Evolutionary conservation across 2,329 filamentous ascomycete species (phyloP), one percentile per base, ranked within the genome.

Genomic region (Aspergillus udagawae): DNA sequence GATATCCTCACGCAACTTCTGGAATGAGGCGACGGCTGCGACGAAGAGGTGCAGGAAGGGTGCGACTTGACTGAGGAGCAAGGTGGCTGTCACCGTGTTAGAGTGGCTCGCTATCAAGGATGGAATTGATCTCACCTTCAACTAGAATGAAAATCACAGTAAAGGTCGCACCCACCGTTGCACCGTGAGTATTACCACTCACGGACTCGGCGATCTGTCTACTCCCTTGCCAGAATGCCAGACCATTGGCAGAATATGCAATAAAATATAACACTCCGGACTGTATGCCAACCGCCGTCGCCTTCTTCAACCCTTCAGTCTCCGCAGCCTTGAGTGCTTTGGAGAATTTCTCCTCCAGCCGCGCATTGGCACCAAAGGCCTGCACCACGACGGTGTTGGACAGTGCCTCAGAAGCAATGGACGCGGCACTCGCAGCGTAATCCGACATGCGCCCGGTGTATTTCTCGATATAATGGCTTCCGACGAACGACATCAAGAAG

Each of bases 191-290:
- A 12, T 58, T 56, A 1, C 52, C 32, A 2, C 52, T 52, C 23
- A 72, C 65, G 4, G 66, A 52, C n/a, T 66, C 73, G 10, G 79
- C 79, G 45, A 86, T 80, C 52, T 80, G 80, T 38, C 75, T 78
- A 60, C 83, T 86, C 50, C 86, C 86, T 67, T 88, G 82, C 84
- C 85, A 89, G 66, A 87, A 89, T 0, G 86, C 84, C 14, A 89
- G 75, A 1, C 84, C 85, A 67, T 88, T 89, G 6, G 84, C 85
- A 2, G 84, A 81, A 61, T 87, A 89, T 3, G 85, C 84, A 61
- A 89, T 83, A 60, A 89, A 89, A 67, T 87, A 89, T 6, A 89
- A 73, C 17, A 82, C 69, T 9, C 86, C 86, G 7, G 83, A 79
- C 65, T 88, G 84, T 0, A 83, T 69, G 3, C 82, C 87, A 27